These are phyloP conservation scores for Asterella californica DNA, from an alignment of 225 moss, liverwort and hornwort genomes.

Conservation along the genomic window DNA sequence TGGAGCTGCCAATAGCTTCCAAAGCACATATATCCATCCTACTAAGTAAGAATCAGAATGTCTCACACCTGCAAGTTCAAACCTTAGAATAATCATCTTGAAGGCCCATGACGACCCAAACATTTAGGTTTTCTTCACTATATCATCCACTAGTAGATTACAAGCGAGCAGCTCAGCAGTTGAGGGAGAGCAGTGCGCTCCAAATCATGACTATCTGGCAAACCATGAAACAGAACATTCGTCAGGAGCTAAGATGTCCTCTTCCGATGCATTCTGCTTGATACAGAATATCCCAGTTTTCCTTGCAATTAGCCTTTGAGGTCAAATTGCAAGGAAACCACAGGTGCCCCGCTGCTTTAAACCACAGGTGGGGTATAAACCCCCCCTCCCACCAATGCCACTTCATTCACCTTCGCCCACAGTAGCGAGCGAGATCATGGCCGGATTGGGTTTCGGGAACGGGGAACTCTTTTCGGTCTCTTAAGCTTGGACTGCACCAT, in stretches of 20 bases:
- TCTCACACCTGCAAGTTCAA: neutral
- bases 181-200: neutral
- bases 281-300: no score
- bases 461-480: no score
- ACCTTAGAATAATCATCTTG: neutral
- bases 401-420: no score
- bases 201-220: neutral
- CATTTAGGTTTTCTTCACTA: neutral
- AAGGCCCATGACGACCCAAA: neutral
- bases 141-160: neutral
- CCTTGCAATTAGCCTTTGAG: no score
- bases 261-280: neutral
- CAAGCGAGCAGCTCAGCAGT: neutral
- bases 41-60: neutral
- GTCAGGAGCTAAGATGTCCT: neutral
- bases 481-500: no score
- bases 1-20: neutral
- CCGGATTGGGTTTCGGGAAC: no score
- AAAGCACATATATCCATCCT: neutral
- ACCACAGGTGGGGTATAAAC: no score
- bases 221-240: neutral
- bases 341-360: no score
- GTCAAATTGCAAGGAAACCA: no score
- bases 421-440: no score
- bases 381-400: no score